A percentile compares a stretch with the other conserved stretches of the same genome.
These are phyloP conservation scores for Solanum piurae DNA, from an alignment of 257 asterid genomes.

Conservation along the genomic window DNA sequence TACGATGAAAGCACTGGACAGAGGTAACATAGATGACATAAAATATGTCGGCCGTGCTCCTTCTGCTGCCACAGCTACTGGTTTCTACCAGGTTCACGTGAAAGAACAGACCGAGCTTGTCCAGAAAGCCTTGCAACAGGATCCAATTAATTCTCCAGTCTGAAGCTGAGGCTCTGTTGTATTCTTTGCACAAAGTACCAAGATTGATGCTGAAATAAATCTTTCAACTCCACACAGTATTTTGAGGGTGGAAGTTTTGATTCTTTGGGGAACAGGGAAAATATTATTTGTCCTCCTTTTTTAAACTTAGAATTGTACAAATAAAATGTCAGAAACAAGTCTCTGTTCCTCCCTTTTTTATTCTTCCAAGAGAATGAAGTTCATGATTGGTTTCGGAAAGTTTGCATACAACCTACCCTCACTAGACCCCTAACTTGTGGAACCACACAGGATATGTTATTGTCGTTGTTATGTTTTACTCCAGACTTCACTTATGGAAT, in stretches of 20 bases:
- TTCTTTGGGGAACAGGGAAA: background rate
- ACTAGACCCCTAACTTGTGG: background rate
- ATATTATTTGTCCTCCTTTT: background rate
- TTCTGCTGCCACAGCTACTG: constrained; percentile 96
- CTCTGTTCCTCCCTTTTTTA: background rate
- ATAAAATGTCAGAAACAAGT: background rate
- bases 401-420: background rate
- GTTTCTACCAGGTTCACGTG: constrained; percentile 53
- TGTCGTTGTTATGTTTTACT: background rate
- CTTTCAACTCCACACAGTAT: background rate
- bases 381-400: background rate
- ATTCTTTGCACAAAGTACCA: background rate
- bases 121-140: constrained; percentile 65
- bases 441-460: background rate
- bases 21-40: constrained; percentile 68
- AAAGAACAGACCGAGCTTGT: constrained; percentile 66
- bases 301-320: background rate
- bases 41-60: constrained; percentile 81
- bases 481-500: background rate
- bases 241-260: background rate
- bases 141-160: constrained; percentile 25
- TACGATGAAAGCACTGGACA: constrained; percentile 57
- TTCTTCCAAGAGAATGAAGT: background rate
- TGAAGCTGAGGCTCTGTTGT: background rate
- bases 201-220: background rate